These are phyloP conservation scores for Russula griseocarnosa DNA, from an alignment of 768 basidiomycete species.

Conservation along the genomic window DNA sequence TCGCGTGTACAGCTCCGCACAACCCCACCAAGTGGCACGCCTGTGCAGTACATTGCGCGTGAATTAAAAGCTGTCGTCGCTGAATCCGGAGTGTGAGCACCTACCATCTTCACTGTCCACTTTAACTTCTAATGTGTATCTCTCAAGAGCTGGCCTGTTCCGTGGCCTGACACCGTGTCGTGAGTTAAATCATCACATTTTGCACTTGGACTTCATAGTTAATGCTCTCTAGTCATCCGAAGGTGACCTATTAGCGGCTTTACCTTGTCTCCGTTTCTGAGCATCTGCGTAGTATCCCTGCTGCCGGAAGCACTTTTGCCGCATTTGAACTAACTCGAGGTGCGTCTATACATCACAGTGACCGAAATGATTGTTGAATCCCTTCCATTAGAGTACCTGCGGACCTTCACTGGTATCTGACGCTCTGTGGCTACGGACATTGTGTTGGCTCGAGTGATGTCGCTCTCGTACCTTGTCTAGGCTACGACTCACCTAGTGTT, in stretches of 20 bases:
- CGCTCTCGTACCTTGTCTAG: neutral
- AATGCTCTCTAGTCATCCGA: constrained; percentile 49
- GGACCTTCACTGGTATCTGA: constrained; percentile 32
- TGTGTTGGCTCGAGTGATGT: neutral
- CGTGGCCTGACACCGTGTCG: constrained; percentile 73
- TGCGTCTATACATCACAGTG: constrained; percentile 32
- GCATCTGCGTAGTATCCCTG: constrained; percentile 63
- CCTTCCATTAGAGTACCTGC: constrained; percentile 32
- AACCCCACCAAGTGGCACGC: constrained; percentile 68
- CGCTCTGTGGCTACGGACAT: neutral
- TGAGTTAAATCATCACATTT: constrained; percentile 39
- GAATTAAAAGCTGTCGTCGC: constrained; percentile 65
- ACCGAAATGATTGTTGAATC: neutral
- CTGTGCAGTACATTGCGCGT: constrained; percentile 67
- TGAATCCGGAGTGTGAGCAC: constrained; percentile 69
- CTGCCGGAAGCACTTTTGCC: constrained; percentile 86
- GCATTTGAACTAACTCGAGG: constrained; percentile 83
- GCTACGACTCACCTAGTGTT: neutral
- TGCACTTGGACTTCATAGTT: neutral
- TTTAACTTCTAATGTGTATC: neutral
- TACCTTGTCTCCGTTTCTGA: neutral
- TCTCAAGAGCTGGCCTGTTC: constrained; percentile 58
- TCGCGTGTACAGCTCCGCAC: constrained; percentile 80
- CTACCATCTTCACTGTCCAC: neutral
- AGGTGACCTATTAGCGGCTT: constrained; percentile 41